Conservation (phyloP, 2,329 filamentous ascomycete species). For the Aspergillus awamori region DNA sequence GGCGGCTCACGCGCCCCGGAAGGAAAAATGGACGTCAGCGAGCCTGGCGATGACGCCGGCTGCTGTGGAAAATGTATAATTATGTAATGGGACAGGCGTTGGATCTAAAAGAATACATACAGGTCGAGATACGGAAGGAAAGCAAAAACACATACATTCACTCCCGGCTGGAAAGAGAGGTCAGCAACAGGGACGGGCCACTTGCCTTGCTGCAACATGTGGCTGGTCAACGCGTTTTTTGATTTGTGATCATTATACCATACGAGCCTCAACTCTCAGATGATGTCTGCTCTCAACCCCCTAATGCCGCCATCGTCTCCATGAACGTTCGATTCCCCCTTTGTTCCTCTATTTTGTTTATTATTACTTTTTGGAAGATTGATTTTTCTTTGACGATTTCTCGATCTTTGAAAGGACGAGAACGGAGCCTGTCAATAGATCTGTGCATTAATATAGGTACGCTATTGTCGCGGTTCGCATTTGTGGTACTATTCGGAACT, state of each 20-base stretch:
- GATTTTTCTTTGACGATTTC: conserved; percentile 28
- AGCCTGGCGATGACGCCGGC: conserved; percentile 56
- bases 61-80: conserved; percentile 87
- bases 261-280: conserved; percentile 31
- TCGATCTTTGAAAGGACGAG: conserved; percentile 29
- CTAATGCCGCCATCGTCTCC: conserved; percentile 43
- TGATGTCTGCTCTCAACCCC: conserved; percentile 32
- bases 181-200: conserved; percentile 22
- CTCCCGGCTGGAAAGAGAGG: conserved; percentile 22
- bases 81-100: conserved; percentile 57
- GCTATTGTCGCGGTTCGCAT: conserved; percentile 22
- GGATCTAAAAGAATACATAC: conserved; percentile 23
- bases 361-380: conserved; percentile 29
- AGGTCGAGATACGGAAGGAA: conserved; percentile 27
- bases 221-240: conserved; percentile 26
- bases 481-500: conserved; percentile 2
- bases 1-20: conserved; percentile 64
- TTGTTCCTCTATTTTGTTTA: conserved; percentile 35
- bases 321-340: conserved; percentile 46
- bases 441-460: conserved; percentile 27
- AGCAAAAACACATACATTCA: conserved; percentile 18
- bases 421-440: conserved; percentile 36
- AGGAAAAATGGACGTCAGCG: conserved; percentile 74
- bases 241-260: conserved; percentile 29
- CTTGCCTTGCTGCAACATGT: conserved; percentile 24